phyloP scores from a whole-genome alignment of 495 filamentous ascomycete species.

The Penicillium salamii region DNA sequence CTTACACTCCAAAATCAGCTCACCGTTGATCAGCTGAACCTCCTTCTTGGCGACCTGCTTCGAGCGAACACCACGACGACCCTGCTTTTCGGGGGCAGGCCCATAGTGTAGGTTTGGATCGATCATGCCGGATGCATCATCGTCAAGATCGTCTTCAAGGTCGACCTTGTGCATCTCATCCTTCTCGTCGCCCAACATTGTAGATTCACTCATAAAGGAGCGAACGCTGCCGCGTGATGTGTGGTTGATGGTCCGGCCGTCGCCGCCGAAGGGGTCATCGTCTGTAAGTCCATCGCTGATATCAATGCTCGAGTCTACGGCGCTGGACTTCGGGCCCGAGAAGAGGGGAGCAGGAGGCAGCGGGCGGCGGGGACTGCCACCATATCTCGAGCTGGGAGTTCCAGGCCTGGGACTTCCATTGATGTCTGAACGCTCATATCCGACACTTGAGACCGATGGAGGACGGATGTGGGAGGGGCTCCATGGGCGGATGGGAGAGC shows the following conservation, averaged over 20 bases:
- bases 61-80: slow-evolving; percentile 75
- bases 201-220: slow-evolving; percentile 67
- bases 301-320: slow-evolving; percentile 45
- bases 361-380: slow-evolving; percentile 79
- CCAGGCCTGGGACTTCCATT: slow-evolving; percentile 90
- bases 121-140: slow-evolving; percentile 36
- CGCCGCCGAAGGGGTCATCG: slow-evolving; percentile 77
- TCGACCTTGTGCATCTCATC: slow-evolving; percentile 41
- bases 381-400: slow-evolving; percentile 82
- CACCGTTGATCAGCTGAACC: slow-evolving; percentile 93
- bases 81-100: slow-evolving; percentile 80
- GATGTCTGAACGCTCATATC: slow-evolving; percentile 83
- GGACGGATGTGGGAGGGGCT: slow-evolving; percentile 62
- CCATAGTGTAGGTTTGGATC: slow-evolving; percentile 68
- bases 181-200: slow-evolving; percentile 55
- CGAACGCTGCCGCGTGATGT: slow-evolving; percentile 46
- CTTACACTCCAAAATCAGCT: slow-evolving; percentile 97
- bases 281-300: slow-evolving; percentile 55
- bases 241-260: slow-evolving; percentile 47
- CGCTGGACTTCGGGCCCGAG: slow-evolving; percentile 39
- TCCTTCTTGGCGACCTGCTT: slow-evolving; percentile 92
- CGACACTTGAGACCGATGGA: slow-evolving; percentile 49
- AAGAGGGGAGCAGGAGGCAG: slow-evolving; percentile 92
- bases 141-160: slow-evolving; percentile 42
- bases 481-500: slow-evolving; percentile 68